Percentiles rank a stretch among this genome's conserved stretches.
Evolutionary conservation across 176 grass and related monocot species (phyloP).

Genomic region (Hordeum marinum): DNA sequence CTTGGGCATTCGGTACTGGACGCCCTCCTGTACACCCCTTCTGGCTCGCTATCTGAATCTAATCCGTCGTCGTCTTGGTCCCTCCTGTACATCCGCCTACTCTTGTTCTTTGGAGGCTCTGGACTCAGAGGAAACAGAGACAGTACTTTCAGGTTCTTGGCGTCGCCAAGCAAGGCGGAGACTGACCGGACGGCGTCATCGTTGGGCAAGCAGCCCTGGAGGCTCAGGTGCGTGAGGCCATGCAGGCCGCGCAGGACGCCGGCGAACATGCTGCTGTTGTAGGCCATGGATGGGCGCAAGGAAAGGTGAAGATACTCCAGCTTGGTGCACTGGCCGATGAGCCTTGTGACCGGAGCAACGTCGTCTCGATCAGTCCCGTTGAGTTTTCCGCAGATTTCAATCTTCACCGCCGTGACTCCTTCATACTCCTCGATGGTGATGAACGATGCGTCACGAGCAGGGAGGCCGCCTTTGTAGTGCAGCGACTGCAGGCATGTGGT

Average conservation of each 20-base stretch:
- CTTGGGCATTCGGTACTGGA: background rate
- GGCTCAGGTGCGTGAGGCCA: background rate
- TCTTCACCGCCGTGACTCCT: background rate
- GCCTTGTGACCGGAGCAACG: background rate
- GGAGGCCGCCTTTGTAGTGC: constrained; percentile 5
- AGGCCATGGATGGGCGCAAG: background rate
- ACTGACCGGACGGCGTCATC: background rate
- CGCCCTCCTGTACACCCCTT: too few relatives aligned
- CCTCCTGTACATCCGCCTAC: background rate
- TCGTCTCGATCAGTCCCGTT: background rate
- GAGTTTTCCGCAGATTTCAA: constrained; percentile 3
- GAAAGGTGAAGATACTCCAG: background rate
- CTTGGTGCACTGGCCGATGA: background rate
- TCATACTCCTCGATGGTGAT: background rate
- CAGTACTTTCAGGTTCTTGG: background rate
- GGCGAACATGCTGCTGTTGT: background rate
- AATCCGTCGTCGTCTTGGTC: background rate
- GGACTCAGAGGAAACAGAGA: background rate
- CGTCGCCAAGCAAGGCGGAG: background rate
- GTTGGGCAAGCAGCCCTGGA: constrained; percentile 16
- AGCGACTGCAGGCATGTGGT: background rate
- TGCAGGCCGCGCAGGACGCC: background rate
- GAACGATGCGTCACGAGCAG: background rate
- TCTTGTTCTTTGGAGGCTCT: background rate
- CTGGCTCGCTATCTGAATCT: background rate